phyloP scores from a whole-genome alignment of 495 filamentous ascomycete genomes.

The Hyaloscypha variabilis region DNA sequence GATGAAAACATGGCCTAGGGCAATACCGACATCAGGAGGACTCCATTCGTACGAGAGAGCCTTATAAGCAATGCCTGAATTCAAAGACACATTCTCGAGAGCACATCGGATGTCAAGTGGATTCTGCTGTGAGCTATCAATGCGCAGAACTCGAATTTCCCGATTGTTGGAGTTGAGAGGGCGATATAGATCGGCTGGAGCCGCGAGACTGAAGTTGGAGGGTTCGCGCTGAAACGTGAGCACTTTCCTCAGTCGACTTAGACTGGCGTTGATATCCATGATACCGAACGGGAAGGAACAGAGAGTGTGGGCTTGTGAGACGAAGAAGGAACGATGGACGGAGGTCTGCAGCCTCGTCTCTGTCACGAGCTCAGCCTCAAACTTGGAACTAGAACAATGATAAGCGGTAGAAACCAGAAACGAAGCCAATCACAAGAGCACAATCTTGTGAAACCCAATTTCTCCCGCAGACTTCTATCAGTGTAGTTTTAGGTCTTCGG shows the following conservation, averaged over 20 bases:
- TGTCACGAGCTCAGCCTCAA: background rate
- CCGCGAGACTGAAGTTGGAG: too few relatives aligned
- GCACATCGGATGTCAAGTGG: conserved; percentile 12
- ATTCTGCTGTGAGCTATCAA: background rate
- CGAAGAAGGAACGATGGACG: background rate
- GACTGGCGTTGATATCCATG: background rate
- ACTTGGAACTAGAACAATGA: background rate
- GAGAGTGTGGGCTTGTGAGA: background rate
- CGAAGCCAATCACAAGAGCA: background rate
- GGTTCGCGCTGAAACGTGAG: too few relatives aligned
- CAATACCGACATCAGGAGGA: conserved; percentile 7
- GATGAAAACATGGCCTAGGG: conserved; percentile 7
- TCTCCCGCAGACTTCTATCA: background rate
- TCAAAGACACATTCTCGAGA: conserved; percentile 14
- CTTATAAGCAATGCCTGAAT: conserved; percentile 5
- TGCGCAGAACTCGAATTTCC: conserved; percentile 23
- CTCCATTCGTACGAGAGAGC: conserved; percentile 25
- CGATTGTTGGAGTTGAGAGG: conserved; percentile 19
- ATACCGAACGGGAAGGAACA: background rate
- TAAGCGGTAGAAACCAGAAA: background rate
- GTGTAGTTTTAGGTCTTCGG: background rate
- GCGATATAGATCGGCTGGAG: background rate
- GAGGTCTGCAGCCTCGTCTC: background rate
- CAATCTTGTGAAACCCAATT: background rate
- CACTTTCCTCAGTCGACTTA: background rate